phyloP scores from a whole-genome alignment of 345 rosid genomes.

The Durio zibethinus region DNA sequence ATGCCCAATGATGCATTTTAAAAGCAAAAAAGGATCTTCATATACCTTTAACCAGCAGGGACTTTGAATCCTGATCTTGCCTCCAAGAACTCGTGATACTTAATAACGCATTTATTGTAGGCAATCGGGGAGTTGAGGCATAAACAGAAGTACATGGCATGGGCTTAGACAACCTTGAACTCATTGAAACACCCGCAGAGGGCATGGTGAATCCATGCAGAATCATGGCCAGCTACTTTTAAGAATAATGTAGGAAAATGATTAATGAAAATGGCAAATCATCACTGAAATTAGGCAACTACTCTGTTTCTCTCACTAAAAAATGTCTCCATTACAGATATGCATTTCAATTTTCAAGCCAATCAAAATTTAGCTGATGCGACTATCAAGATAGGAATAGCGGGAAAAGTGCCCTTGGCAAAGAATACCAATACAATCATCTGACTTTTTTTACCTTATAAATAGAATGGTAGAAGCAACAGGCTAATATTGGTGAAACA shows the following conservation, averaged over 20 bases:
- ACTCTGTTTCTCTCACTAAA: not conserved
- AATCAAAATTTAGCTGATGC: not conserved
- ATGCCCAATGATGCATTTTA: not conserved
- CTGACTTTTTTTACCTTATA: too few species aligned
- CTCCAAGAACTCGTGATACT: constrained; percentile 35
- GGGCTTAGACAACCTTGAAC: constrained; percentile 35
- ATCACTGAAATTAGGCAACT: not conserved
- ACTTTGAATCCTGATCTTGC: constrained; percentile 32
- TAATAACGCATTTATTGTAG: constrained; percentile 25
- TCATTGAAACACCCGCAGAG: constrained; percentile 30
- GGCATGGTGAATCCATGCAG: constrained; percentile 44
- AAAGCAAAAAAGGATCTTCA: constrained; percentile 6
- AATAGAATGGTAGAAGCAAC: not conserved
- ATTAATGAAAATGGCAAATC: not conserved
- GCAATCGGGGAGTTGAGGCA: constrained; percentile 26
- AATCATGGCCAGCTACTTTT: constrained; percentile 37
- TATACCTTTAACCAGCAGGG: constrained; percentile 36
- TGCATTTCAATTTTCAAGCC: not conserved
- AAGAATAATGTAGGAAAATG: not conserved
- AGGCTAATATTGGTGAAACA: not conserved
- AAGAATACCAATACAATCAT: not conserved
- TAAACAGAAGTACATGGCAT: constrained; percentile 30
- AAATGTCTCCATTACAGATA: not conserved
- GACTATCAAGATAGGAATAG: not conserved
- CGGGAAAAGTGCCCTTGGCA: not conserved